Evolutionary conservation across 2,329 filamentous ascomycete species (phyloP), one percentile per base, ranked within the genome.

Genomic region (Alternaria sp.): DNA sequence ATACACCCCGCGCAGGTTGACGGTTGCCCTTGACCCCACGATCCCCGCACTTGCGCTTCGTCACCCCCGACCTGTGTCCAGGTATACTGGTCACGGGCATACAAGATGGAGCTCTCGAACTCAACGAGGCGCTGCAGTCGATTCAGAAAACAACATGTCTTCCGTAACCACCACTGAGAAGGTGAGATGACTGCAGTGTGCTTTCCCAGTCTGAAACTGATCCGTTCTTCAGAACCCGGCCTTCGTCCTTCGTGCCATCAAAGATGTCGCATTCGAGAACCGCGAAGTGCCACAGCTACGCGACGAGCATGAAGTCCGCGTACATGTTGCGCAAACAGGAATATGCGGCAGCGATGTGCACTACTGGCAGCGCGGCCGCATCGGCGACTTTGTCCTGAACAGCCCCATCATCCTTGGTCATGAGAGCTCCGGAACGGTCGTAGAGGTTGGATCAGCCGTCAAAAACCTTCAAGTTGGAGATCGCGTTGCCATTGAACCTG

Each of bases 271-370:
- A 9, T 82, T 86, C 51, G 82, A 85, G 68, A 73, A 84, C 61
- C 79, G 82, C 0, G 72, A 80, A 1, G 73, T 81, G 6, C 83
- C 83, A 1, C 54, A 68, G 11, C 60, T 73, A 1, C 62, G 65
- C 52, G 61, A 69, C 5, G 50, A 59, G 10, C 59, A 83, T 55
- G 89, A 93, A 77, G 91, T 94, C 69, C 85, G 93, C 72, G 88
- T 95, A 65, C 89, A 90, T 73, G 85, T 94, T 73, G 91, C 91
- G 81, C 93, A 89, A 83, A 94, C 92, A 3, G 92, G 92, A 69
- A 93, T 95, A 81, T 95, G 92, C 82, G 92, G 92, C 59, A 91
- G 89, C 57, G 92, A 74, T 57, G 70, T 69, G 0, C 67, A 70
- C 46, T 72, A 68, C 57, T 73, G 71, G 72, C 68, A 70, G 43